phyloP scores from a whole-genome alignment of 768 basidiomycete genomes.

The Xerocomellus amylosporus region DNA sequence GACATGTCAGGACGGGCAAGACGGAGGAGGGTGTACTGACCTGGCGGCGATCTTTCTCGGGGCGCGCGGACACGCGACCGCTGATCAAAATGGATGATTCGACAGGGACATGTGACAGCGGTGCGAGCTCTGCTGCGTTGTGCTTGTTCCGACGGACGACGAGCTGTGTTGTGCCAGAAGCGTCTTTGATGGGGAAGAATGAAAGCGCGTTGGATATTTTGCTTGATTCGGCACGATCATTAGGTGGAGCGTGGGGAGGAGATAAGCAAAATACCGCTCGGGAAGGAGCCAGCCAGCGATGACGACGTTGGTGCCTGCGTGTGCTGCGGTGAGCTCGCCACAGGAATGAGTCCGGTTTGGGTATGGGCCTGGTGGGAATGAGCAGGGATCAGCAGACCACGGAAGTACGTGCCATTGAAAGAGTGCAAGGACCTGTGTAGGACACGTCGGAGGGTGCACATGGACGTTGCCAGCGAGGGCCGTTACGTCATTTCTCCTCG shows the following conservation, averaged over 20 bases:
- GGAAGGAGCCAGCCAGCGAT: slow-evolving; percentile 82
- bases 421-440: not conserved
- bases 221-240: slow-evolving; percentile 43
- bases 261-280: slow-evolving; percentile 59
- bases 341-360: slow-evolving; percentile 62
- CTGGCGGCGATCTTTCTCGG: slow-evolving; percentile 56
- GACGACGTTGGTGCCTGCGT: slow-evolving; percentile 59
- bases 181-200: slow-evolving; percentile 85
- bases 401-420: not conserved
- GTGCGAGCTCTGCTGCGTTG: slow-evolving; percentile 28
- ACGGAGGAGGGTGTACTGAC: slow-evolving; percentile 38
- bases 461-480: slow-evolving; percentile 1
- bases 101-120: slow-evolving; percentile 61
- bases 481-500: slow-evolving; percentile 11
- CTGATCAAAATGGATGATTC: slow-evolving; percentile 78
- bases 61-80: slow-evolving; percentile 68
- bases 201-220: slow-evolving; percentile 66
- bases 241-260: slow-evolving; percentile 32
- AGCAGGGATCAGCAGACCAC: no score
- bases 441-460: not conserved
- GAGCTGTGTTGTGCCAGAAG: slow-evolving; percentile 75
- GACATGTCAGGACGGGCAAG: slow-evolving; percentile 6
- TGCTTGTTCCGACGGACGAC: slow-evolving; percentile 50
- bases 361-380: slow-evolving; percentile 50
- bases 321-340: slow-evolving; percentile 48